Evolutionary conservation across 2,329 filamentous ascomycete genomes (phyloP).

Genomic region (Arthrobotrys iridis): DNA sequence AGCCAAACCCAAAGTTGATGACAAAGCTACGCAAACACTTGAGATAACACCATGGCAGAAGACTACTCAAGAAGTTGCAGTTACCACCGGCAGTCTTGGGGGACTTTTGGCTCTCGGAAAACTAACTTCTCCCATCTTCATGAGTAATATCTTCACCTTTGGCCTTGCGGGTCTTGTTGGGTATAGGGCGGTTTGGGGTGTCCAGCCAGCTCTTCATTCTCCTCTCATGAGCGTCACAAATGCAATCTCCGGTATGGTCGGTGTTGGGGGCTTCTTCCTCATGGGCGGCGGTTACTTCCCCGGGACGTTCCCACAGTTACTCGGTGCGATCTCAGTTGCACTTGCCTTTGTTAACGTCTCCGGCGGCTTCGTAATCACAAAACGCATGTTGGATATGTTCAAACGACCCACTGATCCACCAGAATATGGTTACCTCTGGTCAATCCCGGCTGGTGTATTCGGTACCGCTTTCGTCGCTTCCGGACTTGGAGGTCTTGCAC

Average conservation of each 20-base stretch:
- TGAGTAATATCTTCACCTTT: constrained; percentile 87
- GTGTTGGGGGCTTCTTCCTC: constrained; percentile 86
- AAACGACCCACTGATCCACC: constrained; percentile 83
- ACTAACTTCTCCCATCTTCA: constrained; percentile 82
- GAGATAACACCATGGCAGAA: constrained; percentile 85
- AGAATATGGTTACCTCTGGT: constrained; percentile 89
- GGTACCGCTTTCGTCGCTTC: constrained; percentile 83
- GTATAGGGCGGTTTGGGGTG: constrained; percentile 89
- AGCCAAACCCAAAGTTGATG: constrained; percentile 61
- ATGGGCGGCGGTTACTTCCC: constrained; percentile 83
- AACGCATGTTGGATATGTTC: constrained; percentile 94
- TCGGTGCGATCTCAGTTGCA: constrained; percentile 82
- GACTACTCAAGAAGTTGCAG: constrained; percentile 77
- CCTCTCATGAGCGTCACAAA: constrained; percentile 94
- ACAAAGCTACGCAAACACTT: constrained; percentile 67
- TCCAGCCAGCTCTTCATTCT: constrained; percentile 82
- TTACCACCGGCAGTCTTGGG: constrained; percentile 80
- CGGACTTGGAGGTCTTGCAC: constrained; percentile 73
- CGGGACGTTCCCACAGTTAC: constrained; percentile 78
- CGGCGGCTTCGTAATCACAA: constrained; percentile 89
- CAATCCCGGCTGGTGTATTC: constrained; percentile 78
- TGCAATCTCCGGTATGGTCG: constrained; percentile 88
- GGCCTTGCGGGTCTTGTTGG: constrained; percentile 84
- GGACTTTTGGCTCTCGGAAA: constrained; percentile 80
- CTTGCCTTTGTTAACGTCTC: constrained; percentile 89